These are phyloP conservation scores for Tulasnella sp. DNA, from an alignment of 768 basidiomycete genomes.

Conservation along the genomic window DNA sequence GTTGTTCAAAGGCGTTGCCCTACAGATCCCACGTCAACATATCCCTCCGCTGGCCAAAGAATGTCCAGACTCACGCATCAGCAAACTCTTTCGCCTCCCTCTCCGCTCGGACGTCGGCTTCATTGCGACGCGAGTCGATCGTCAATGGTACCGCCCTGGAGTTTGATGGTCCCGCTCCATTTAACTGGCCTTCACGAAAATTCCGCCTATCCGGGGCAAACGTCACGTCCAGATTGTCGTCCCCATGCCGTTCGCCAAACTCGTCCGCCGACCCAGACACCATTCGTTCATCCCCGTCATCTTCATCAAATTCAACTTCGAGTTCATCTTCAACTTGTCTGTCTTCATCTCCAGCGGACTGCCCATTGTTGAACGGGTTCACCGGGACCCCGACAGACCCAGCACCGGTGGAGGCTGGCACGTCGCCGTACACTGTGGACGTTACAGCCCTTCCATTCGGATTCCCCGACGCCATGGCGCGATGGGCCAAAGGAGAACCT, in stretches of 20 bases:
- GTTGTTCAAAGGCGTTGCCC: slow-evolving; percentile 15
- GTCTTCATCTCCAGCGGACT: slow-evolving; percentile 6
- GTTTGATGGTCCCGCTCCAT: neutral
- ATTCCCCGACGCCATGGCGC: neutral
- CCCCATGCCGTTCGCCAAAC: slow-evolving; percentile 6
- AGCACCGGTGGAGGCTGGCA: neutral
- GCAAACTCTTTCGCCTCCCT: slow-evolving; percentile 13
- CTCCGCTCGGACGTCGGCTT: neutral
- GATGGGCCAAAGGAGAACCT: neutral
- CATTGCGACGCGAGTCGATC: slow-evolving; percentile 5
- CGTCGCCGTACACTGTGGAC: neutral
- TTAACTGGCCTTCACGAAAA: neutral
- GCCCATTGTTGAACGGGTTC: neutral
- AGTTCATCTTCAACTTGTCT: slow-evolving; percentile 7
- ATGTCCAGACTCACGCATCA: slow-evolving; percentile 9
- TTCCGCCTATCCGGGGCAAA: neutral
- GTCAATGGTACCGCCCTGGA: neutral
- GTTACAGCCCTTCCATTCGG: neutral
- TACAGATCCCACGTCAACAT: neutral
- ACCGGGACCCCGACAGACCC: neutral
- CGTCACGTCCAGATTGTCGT: slow-evolving; percentile 1
- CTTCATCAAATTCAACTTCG: neutral
- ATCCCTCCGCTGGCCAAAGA: neutral
- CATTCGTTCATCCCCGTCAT: slow-evolving; percentile 11
- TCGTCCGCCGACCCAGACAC: slow-evolving; percentile 8